Evolutionary conservation across 2,329 filamentous ascomycete species (phyloP).

Genomic region (Venturiaceae sp.): DNA sequence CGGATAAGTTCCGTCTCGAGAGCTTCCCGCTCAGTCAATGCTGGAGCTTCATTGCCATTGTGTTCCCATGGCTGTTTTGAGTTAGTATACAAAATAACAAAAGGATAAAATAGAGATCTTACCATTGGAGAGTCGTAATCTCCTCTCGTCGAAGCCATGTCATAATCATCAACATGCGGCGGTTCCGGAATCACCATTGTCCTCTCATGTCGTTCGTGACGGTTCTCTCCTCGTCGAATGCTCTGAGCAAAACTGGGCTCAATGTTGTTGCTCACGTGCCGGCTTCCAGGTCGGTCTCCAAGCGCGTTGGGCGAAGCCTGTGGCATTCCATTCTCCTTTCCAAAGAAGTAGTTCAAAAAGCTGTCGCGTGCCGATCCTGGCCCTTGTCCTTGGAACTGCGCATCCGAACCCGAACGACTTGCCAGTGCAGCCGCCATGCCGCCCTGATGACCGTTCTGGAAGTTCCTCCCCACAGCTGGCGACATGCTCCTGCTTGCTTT

Average conservation of each 20-base stretch:
- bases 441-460: constrained; percentile 46
- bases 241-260: constrained; percentile 80
- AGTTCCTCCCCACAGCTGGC: constrained; percentile 54
- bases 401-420: constrained; percentile 49
- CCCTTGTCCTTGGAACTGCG: constrained; percentile 45
- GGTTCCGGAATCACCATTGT: constrained; percentile 26
- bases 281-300: constrained; percentile 30
- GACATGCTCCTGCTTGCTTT: constrained; percentile 71
- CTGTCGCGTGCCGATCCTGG: constrained; percentile 69
- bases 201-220: constrained; percentile 23
- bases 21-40: constrained; percentile 87
- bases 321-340: constrained; percentile 67
- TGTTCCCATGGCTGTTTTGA: constrained; percentile 24
- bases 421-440: constrained; percentile 53
- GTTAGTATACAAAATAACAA: constrained; percentile 13
- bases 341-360: constrained; percentile 98
- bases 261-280: constrained; percentile 68
- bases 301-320: constrained; percentile 30
- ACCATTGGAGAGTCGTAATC: constrained; percentile 48
- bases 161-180: constrained; percentile 27
- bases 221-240: constrained; percentile 61
- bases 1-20: constrained; percentile 97
- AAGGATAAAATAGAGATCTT: constrained; percentile 27
- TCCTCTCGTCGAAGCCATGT: constrained; percentile 13
- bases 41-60: constrained; percentile 55